Evolutionary conservation across 2,329 filamentous ascomycete genomes (phyloP).

Genomic region (Paradendryphiella salina): DNA sequence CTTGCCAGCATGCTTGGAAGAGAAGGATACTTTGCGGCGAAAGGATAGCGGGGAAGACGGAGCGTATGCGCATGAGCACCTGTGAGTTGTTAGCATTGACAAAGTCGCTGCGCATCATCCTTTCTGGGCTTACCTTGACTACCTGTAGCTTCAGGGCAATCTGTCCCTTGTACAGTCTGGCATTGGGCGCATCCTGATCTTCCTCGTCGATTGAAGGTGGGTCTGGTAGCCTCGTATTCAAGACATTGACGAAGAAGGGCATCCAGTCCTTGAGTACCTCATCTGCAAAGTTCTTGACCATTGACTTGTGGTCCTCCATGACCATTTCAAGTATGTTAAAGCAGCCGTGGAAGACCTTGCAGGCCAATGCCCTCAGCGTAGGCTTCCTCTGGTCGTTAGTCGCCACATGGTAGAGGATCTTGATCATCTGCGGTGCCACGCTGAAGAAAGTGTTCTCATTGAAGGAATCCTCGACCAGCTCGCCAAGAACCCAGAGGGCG

Average conservation of each 20-base stretch:
- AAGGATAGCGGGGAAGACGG: conserved; percentile 79
- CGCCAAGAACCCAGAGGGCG: conserved; percentile 81
- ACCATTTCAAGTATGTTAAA: conserved; percentile 97
- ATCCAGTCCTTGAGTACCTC: conserved; percentile 83
- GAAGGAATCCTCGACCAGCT: conserved; percentile 90
- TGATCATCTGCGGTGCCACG: conserved; percentile 83
- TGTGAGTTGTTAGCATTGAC: conserved; percentile 42
- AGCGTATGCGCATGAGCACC: conserved; percentile 84
- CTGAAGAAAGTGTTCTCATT: conserved; percentile 94
- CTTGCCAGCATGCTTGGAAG: conserved; percentile 88
- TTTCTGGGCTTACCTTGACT: conserved; percentile 64
- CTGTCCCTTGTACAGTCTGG: conserved; percentile 75
- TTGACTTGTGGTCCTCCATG: conserved; percentile 84
- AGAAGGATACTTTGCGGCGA: conserved; percentile 79
- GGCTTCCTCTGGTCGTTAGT: conserved; percentile 74
- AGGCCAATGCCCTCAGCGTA: conserved; percentile 77
- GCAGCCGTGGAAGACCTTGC: conserved; percentile 86
- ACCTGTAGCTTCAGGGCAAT: conserved; percentile 89
- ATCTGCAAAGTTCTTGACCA: conserved; percentile 87
- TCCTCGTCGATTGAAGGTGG: conserved; percentile 62
- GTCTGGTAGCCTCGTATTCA: conserved; percentile 73
- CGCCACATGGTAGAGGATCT: conserved; percentile 79
- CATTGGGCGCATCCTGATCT: conserved; percentile 56
- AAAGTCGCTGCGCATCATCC: neutral
- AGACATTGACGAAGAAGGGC: conserved; percentile 79